Conservation (phyloP, 1,139 yeast genomes). For the Geotrichum carabidarum region DNA sequence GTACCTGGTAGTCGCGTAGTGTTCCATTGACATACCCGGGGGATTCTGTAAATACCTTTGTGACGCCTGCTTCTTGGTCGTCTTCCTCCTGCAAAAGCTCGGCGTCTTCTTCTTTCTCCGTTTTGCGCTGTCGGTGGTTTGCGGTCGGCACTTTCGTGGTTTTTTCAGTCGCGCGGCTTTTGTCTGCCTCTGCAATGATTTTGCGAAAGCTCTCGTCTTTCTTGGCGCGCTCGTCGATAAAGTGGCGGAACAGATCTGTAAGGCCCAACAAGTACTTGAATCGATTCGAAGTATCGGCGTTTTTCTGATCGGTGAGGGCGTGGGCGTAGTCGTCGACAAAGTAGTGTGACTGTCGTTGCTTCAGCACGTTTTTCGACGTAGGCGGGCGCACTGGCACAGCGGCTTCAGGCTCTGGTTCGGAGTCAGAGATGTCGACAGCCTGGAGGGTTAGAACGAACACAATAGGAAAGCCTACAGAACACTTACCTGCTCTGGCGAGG, state of each 20-base stretch:
- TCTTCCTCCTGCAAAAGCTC: constrained; percentile 72
- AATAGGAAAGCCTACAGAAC: background rate
- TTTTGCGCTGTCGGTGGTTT: constrained; percentile 51
- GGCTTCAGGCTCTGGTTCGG: background rate
- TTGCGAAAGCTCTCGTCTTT: constrained; percentile 62
- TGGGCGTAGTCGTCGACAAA: constrained; percentile 5
- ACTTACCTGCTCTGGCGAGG: too few relatives aligned
- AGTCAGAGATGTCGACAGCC: background rate
- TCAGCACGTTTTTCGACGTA: background rate
- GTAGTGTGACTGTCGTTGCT: constrained; percentile 12
- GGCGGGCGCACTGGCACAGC: constrained; percentile 1
- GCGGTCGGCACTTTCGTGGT: constrained; percentile 12
- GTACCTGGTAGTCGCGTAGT: constrained; percentile 82
- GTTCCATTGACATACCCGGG: constrained; percentile 56
- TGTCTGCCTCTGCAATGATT: constrained; percentile 47
- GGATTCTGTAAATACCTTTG: constrained; percentile 68
- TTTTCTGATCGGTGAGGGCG: constrained; percentile 17
- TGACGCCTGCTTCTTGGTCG: constrained; percentile 30
- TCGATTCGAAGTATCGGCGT: constrained; percentile 66
- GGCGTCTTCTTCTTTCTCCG: constrained; percentile 90
- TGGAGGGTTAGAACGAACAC: background rate
- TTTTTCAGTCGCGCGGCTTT: constrained; percentile 13
- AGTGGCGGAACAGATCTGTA: constrained; percentile 81
- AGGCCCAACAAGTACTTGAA: constrained; percentile 77
- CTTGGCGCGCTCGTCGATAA: constrained; percentile 75